Evolutionary conservation across 805 yeast genomes (phyloP), one percentile per base, ranked within the genome.

Genomic region (Starmerella riodocensis): DNA sequence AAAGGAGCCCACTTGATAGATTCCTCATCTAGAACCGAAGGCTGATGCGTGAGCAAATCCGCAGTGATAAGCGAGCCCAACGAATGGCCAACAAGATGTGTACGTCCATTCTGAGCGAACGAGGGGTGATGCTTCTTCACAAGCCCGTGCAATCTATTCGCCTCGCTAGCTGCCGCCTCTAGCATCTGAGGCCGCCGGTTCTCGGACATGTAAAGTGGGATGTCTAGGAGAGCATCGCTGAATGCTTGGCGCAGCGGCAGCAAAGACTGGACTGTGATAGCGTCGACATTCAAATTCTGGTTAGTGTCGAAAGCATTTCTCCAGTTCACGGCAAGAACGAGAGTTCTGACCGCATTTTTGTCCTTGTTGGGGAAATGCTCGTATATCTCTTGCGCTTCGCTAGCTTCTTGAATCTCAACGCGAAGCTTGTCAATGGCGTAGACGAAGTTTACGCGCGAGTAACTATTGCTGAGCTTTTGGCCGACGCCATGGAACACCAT

Each of bases 401-500:
- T 48, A 20, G 52, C 53, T 9, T 54, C 51, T 8, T 53, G 47
- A 20, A 64, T 52, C 21, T 49, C 45, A 1, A 57, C 56, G 14
- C 67, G 56, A 39, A 64, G 56, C 29, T 53, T 51, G 48, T 61
- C 65, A 37, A 63, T 59, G 13, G 66, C 85, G 57, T 85, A 94
- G 4, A 88, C 76, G 62, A 88, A 91, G 55, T 84, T 83, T 30
- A 85, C 76, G 26, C 79, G 74, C 46, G 84, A 85, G 50, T 78
- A 81, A 52, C 73, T 74, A 32, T 75, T 70, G 4, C 94, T 91
- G 40, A 91, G 63, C 27, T 78, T 73, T 57, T 88, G 98, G 1
- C 98, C 98, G 46, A 91, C 82, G 0, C 98, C 97, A 58, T 88
- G 98, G 32, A 88, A 71, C 48, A 94, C 88, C 11, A 88, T 63